A percentile compares a stretch with the other conserved stretches of the same genome.
These are phyloP conservation scores for Dothistroma septosporum DNA, from an alignment of 2,329 filamentous ascomycete species.

Conservation along the genomic window DNA sequence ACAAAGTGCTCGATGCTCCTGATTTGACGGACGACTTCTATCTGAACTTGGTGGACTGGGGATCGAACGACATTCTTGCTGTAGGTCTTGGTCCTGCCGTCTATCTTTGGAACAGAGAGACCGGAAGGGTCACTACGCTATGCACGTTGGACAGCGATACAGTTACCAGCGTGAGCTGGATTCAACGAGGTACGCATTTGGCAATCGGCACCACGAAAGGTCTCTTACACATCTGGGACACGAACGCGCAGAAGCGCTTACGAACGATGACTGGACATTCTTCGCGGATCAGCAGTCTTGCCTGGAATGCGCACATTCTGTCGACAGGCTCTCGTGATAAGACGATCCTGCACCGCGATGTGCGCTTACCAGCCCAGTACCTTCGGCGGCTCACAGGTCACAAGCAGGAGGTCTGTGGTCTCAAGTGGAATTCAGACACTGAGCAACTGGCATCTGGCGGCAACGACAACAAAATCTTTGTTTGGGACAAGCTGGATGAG, in stretches of 20 bases:
- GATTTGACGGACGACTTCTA: slow-evolving; percentile 98
- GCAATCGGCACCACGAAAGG: slow-evolving; percentile 94
- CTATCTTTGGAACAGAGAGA: slow-evolving; percentile 96
- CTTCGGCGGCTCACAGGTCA: slow-evolving; percentile 83
- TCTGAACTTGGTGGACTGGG: slow-evolving; percentile 95
- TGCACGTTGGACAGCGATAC: slow-evolving; percentile 90
- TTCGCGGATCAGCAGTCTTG: slow-evolving; percentile 83
- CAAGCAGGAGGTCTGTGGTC: slow-evolving; percentile 95
- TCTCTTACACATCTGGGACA: slow-evolving; percentile 96
- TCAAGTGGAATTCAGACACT: slow-evolving; percentile 96
- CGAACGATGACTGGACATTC: slow-evolving; percentile 97
- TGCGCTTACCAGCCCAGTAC: slow-evolving; percentile 87
- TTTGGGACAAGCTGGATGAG: slow-evolving; percentile 95
- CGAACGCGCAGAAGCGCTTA: slow-evolving; percentile 75
- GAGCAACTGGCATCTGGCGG: slow-evolving; percentile 91
- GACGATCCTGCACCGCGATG: slow-evolving; percentile 90
- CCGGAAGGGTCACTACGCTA: slow-evolving; percentile 85
- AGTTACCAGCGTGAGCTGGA: slow-evolving; percentile 97
- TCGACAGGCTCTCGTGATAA: slow-evolving; percentile 93
- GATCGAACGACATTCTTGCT: slow-evolving; percentile 86
- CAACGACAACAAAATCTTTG: slow-evolving; percentile 98
- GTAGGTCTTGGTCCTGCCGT: slow-evolving; percentile 90
- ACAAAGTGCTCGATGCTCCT: slow-evolving; percentile 94
- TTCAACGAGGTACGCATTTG: slow-evolving; percentile 88
- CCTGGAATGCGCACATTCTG: slow-evolving; percentile 97